Evolutionary conservation across 345 rosid species (phyloP).

Genomic region (Gossypium rotundifolium): DNA sequence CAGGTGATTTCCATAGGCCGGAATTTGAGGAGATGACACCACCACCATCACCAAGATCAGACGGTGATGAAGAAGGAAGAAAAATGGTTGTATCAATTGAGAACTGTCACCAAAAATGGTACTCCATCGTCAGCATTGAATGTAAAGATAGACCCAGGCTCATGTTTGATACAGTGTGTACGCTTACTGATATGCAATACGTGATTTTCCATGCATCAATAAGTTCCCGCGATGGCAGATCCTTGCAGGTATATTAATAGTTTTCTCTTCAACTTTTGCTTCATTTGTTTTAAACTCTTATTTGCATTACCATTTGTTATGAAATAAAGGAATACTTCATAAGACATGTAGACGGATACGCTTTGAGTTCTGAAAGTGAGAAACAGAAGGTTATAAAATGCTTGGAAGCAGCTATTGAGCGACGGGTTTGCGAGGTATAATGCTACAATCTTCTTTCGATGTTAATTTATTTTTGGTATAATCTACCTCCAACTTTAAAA

Average conservation of each 20-base stretch:
- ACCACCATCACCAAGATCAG: slow-evolving; percentile 2
- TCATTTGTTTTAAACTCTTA: neutral
- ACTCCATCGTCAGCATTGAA: slow-evolving; percentile 56
- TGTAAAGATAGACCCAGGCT: slow-evolving; percentile 62
- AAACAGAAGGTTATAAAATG: slow-evolving; percentile 44
- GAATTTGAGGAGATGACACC: slow-evolving; percentile 16
- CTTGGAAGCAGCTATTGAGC: slow-evolving; percentile 49
- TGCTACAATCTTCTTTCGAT: too few relatives aligned
- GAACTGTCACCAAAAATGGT: slow-evolving; percentile 58
- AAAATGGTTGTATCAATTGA: slow-evolving; percentile 41
- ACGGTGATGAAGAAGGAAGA: slow-evolving; percentile 21
- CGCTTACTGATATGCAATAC: slow-evolving; percentile 74
- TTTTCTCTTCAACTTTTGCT: neutral
- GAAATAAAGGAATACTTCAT: slow-evolving; percentile 64
- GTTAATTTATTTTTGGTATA: neutral
- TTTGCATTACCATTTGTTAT: neutral
- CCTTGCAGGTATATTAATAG: slow-evolving; percentile 48
- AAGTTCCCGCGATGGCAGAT: slow-evolving; percentile 34
- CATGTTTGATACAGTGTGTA: slow-evolving; percentile 77
- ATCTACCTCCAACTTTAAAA: too few relatives aligned
- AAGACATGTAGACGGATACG: slow-evolving; percentile 85
- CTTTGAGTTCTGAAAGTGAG: slow-evolving; percentile 80
- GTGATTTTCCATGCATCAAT: slow-evolving; percentile 69
- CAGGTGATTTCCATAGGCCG: slow-evolving; percentile 54
- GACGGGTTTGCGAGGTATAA: slow-evolving; percentile 47